Evolutionary conservation across 441 rosid genomes (phyloP), one percentile per base, ranked within the genome.

Genomic region (Manihot esculenta): DNA sequence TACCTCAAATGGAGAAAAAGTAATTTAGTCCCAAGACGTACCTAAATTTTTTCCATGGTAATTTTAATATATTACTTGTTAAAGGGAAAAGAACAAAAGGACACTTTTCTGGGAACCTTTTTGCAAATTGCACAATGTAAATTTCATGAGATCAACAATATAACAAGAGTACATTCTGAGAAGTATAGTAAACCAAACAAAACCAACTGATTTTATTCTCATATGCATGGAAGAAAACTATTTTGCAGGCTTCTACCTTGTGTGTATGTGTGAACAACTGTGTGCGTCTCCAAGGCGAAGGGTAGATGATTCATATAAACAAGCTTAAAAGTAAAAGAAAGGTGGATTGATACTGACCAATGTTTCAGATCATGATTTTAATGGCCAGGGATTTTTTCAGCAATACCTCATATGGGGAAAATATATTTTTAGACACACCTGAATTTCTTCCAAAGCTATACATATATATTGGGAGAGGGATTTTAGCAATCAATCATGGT

Each of bases 191-290:
- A 71, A 54, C 68, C 79, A 69, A 44, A 69, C 69, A 60, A 64
- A 15, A 41, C 65, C 23, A 51, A 64, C 74, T 63, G 70, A 62
- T 59, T 78, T 83, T 80, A 71, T 79, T 83, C 81, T 80, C 73
- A 74, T 83, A 71, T 84, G 92, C 89, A 88, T 86, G 88, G 59
- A 85, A 85, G 84, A 74, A 80, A 72, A 84, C 74, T 84, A 70
- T 81, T 56, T 86, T 86, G 88, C 81, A 83, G 71, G 80, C 0
- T 35, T 84, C 81, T 87, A 71, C 68, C 23, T 30, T 30, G 48
- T 69, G 76, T 69, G 84, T 73, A 72, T 73, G 76, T 20, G 78
- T 82, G 35, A 1, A 4, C 4, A 4, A 1, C 2, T 30, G 35
- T 30, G 35, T 30, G 35, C 4, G 35, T 30, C 35, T 30, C 86